Conservation (phyloP, 306 rosid species). For the Herpetospermum pedunculosum region DNA sequence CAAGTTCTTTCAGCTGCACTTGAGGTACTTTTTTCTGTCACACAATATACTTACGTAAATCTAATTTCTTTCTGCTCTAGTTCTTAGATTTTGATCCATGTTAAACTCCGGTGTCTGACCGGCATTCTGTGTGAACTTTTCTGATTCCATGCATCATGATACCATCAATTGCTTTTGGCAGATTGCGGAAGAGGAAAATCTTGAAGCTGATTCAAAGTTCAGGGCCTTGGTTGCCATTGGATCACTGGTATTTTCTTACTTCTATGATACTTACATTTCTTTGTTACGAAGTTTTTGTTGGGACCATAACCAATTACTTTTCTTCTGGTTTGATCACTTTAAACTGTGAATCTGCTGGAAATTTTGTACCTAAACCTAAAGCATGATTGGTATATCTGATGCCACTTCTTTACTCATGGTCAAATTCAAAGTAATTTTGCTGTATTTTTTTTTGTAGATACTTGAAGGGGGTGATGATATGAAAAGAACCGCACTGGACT, state of each 20-base stretch:
- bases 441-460: constrained; percentile 39
- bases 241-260: constrained; percentile 51
- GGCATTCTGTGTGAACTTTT: not conserved
- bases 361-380: not conserved
- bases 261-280: not conserved
- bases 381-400: not conserved
- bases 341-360: not conserved
- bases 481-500: constrained; percentile 65
- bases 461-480: constrained; percentile 59
- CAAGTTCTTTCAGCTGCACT: constrained; percentile 93
- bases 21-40: constrained; percentile 38
- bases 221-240: constrained; percentile 94
- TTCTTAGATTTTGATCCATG: not conserved
- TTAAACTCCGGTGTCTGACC: not conserved
- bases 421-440: not conserved
- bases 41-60: not conserved
- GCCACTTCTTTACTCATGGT: not conserved
- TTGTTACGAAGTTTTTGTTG: not conserved
- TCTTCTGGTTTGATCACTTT: not conserved
- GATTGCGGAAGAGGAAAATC: constrained; percentile 61
- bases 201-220: constrained; percentile 65
- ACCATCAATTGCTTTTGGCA: constrained; percentile 13
- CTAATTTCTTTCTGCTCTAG: not conserved
- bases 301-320: not conserved
- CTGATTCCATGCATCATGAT: not conserved